Conservation (phyloP, 257 asterid genomes). For the Nyctanthes arbortristis region DNA sequence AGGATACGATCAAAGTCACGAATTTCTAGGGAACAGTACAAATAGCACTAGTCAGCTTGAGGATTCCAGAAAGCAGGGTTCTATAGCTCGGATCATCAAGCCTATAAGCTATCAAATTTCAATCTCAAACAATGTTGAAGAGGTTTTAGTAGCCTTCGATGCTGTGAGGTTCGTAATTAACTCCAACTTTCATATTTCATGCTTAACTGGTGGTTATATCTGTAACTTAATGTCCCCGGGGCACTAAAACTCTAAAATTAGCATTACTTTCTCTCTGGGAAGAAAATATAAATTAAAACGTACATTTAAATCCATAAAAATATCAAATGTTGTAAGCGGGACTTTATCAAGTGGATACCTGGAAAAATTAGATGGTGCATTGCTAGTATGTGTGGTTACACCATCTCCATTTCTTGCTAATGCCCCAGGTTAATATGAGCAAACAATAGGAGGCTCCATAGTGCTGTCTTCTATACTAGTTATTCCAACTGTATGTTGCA, state of each 20-base stretch:
- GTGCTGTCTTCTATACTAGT: not conserved
- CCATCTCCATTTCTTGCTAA: not conserved
- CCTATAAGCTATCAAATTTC: slow-evolving; percentile 69
- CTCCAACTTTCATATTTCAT: slow-evolving; percentile 20
- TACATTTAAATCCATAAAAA: not conserved
- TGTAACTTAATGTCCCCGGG: not conserved
- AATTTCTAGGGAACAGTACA: slow-evolving; percentile 27
- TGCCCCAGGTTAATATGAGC: not conserved
- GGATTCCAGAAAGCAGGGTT: slow-evolving; percentile 45
- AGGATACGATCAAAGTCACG: slow-evolving; percentile 34
- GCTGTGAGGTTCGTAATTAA: slow-evolving; percentile 73
- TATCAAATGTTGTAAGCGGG: not conserved
- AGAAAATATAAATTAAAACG: not conserved
- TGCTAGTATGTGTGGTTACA: not conserved
- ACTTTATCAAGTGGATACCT: not conserved
- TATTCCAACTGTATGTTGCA: not conserved
- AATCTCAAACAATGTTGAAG: slow-evolving; percentile 52
- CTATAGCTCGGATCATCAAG: slow-evolving; percentile 64
- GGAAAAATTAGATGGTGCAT: not conserved
- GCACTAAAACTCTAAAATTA: slow-evolving; percentile 2
- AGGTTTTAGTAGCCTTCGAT: slow-evolving; percentile 65
- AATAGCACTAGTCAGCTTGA: slow-evolving; percentile 41
- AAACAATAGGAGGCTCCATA: not conserved
- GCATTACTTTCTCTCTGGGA: not conserved
- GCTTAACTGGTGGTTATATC: slow-evolving; percentile 4